Evolutionary conservation across 2,329 filamentous ascomycete genomes (phyloP).

Genomic region (Lasiodiplodia hormozganensis): DNA sequence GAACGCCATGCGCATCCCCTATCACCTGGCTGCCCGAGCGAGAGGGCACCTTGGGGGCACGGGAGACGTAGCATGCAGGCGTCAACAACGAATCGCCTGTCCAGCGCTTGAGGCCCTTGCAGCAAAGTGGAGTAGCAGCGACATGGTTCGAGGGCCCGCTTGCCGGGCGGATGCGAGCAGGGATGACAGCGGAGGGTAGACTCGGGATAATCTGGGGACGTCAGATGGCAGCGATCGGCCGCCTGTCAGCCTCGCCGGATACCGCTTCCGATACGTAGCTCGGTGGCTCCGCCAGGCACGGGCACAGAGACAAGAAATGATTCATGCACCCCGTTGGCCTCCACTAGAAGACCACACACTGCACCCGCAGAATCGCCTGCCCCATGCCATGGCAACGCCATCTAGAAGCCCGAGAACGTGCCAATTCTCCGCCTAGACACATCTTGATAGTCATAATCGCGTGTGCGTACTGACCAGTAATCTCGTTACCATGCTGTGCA

Average conservation of each 20-base stretch:
- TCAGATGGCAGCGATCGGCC: conserved; percentile 10
- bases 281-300: conserved; percentile 7
- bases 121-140: conserved; percentile 21
- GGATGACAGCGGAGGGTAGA: neutral
- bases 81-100: neutral
- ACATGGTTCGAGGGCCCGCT: conserved; percentile 17
- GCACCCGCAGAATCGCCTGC: no score
- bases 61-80: conserved; percentile 19
- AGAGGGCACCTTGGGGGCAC: conserved; percentile 2
- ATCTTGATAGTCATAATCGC: no score
- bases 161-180: conserved; percentile 22
- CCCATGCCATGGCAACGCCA: no score
- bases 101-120: conserved; percentile 18
- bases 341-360: no score
- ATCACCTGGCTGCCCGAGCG: conserved; percentile 1
- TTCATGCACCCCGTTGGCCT: no score
- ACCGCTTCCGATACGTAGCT: conserved; percentile 26
- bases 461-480: no score
- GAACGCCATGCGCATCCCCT: neutral
- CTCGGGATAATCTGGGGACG: conserved; percentile 23
- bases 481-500: no score
- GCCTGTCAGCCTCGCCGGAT: conserved; percentile 19
- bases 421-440: no score
- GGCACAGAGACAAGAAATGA: conserved; percentile 9
- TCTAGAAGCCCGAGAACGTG: no score